These are phyloP conservation scores for Backusella luteola DNA, from an alignment of 192 early-diverging fungal species.

Conservation along the genomic window DNA sequence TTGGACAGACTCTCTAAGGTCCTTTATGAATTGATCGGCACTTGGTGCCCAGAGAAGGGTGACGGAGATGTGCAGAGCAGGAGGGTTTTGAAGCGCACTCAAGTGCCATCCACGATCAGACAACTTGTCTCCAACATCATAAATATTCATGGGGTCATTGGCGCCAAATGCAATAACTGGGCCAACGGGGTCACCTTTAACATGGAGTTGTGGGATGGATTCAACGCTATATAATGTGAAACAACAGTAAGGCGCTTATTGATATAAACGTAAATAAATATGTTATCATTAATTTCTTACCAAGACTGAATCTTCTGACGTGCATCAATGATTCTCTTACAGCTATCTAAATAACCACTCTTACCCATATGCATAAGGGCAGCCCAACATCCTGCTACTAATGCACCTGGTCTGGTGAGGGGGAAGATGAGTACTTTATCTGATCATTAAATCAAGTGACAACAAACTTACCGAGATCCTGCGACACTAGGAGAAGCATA, in stretches of 20 bases:
- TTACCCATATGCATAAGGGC: constrained; percentile 87
- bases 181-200: constrained; percentile 80
- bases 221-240: constrained; percentile 36
- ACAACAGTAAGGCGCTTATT: not conserved
- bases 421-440: not conserved
- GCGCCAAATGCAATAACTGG: constrained; percentile 76
- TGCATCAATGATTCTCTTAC: constrained; percentile 76
- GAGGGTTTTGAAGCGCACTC: constrained; percentile 84
- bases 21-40: constrained; percentile 70
- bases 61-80: constrained; percentile 87
- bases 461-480: constrained; percentile 65
- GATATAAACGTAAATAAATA: not conserved
- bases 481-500: constrained; percentile 92
- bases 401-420: constrained; percentile 68
- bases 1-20: constrained; percentile 76
- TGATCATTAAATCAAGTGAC: not conserved
- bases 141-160: constrained; percentile 70
- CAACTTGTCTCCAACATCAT: constrained; percentile 82
- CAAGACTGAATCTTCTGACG: constrained; percentile 65
- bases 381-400: constrained; percentile 97
- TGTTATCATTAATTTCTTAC: constrained; percentile 34
- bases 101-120: constrained; percentile 82
- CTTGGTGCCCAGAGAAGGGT: constrained; percentile 76
- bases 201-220: constrained; percentile 62
- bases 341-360: constrained; percentile 80